Percentiles rank a stretch among this genome's conserved stretches.
Conservation (phyloP, 495 filamentous ascomycete species). For the Podospora didyma region DNA sequence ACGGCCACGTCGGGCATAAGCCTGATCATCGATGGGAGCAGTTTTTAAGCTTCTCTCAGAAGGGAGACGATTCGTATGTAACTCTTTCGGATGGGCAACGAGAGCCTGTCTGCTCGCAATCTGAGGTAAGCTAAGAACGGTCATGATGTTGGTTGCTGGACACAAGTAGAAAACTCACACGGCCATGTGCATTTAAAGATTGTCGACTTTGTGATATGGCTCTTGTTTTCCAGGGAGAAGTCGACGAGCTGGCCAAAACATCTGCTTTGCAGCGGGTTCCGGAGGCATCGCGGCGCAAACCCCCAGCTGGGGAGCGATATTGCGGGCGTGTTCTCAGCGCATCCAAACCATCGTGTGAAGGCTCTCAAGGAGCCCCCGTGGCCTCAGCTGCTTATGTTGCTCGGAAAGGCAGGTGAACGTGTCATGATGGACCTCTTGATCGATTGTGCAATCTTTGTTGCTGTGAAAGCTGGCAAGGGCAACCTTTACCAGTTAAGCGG, state of each 20-base stretch:
- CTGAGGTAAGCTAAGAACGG: slow-evolving; percentile 50
- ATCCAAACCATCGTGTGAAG: slow-evolving; percentile 67
- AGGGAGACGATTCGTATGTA: slow-evolving; percentile 44
- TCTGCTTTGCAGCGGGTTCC: slow-evolving; percentile 75
- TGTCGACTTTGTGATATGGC: slow-evolving; percentile 77
- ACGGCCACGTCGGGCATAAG: slow-evolving; percentile 12
- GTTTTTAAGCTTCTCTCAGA: slow-evolving; percentile 67
- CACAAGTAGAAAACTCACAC: not conserved
- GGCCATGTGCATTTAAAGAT: slow-evolving; percentile 47
- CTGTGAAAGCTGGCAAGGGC: slow-evolving; percentile 52
- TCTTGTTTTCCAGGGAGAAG: slow-evolving; percentile 60
- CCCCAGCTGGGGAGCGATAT: slow-evolving; percentile 9
- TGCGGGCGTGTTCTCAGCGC: slow-evolving; percentile 51
- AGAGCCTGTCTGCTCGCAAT: slow-evolving; percentile 45
- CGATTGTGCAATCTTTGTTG: slow-evolving; percentile 71
- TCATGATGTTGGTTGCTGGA: not conserved
- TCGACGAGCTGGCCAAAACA: slow-evolving; percentile 57
- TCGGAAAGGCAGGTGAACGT: slow-evolving; percentile 73
- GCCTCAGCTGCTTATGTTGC: slow-evolving; percentile 62
- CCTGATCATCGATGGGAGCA: slow-evolving; percentile 48
- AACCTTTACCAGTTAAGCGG: slow-evolving; percentile 80
- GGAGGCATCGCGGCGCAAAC: slow-evolving; percentile 29
- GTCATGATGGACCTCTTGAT: slow-evolving; percentile 79
- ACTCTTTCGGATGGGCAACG: slow-evolving; percentile 45
- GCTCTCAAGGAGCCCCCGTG: slow-evolving; percentile 68